Evolutionary conservation across 495 filamentous ascomycete genomes (phyloP).

Genomic region (Aspergillus steynii): DNA sequence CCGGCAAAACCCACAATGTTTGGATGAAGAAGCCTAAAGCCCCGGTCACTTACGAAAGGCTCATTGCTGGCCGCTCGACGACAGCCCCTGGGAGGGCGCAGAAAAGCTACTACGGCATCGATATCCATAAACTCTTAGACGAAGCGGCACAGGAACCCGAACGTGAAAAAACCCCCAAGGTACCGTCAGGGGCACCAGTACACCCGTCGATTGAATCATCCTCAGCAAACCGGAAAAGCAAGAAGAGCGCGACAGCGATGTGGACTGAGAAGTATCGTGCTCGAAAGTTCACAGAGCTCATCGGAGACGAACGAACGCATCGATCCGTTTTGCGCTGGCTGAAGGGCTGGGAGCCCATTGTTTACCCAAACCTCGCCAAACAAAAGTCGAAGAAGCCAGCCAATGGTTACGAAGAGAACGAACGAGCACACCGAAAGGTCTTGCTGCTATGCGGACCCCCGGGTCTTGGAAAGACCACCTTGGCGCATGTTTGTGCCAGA

Average conservation of each 20-base stretch:
- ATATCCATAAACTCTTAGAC: slow-evolving; percentile 80
- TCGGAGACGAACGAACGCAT: slow-evolving; percentile 94
- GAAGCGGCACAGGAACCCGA: slow-evolving; percentile 52
- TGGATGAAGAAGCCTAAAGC: slow-evolving; percentile 47
- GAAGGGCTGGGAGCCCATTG: slow-evolving; percentile 89
- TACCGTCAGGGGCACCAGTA: slow-evolving; percentile 19
- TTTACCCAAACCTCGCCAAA: slow-evolving; percentile 73
- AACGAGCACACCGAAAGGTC: slow-evolving; percentile 77
- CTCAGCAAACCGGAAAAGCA: slow-evolving; percentile 33
- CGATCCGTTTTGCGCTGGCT: slow-evolving; percentile 89
- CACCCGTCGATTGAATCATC: slow-evolving; percentile 40
- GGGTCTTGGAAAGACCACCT: slow-evolving; percentile 91
- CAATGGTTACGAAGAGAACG: slow-evolving; percentile 52
- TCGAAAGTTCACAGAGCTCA: slow-evolving; percentile 84
- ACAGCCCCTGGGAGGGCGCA: slow-evolving; percentile 70
- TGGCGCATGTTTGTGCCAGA: slow-evolving; percentile 92
- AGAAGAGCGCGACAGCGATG: slow-evolving; percentile 50
- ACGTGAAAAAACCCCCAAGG: slow-evolving; percentile 36
- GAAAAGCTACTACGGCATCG: slow-evolving; percentile 85
- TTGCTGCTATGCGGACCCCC: slow-evolving; percentile 87
- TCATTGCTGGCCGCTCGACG: slow-evolving; percentile 68
- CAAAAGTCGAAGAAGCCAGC: slow-evolving; percentile 46
- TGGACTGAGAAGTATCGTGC: slow-evolving; percentile 95
- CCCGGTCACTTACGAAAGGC: slow-evolving; percentile 61
- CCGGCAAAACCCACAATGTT: slow-evolving; percentile 61